Evolutionary conservation across 2,329 filamentous ascomycete species (phyloP).

Genomic region (Cercospora janseana): DNA sequence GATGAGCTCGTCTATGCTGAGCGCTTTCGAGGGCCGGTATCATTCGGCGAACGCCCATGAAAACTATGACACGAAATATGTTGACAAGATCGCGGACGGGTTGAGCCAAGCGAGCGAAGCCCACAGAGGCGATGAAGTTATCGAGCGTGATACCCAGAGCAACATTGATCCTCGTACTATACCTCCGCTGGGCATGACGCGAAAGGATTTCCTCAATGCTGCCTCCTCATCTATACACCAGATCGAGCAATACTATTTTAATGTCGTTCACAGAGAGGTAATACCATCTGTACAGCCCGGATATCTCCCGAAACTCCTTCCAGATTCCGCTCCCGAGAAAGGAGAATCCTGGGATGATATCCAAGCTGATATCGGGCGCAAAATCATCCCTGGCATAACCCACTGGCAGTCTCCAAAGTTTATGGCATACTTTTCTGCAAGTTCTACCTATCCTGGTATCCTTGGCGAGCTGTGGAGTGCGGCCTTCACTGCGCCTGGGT

Average conservation of each 20-base stretch:
- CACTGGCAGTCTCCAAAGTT: slow-evolving; percentile 95
- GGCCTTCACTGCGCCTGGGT: slow-evolving; percentile 83
- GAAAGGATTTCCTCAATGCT: slow-evolving; percentile 71
- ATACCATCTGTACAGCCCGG: slow-evolving; percentile 77
- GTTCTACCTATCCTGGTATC: slow-evolving; percentile 77
- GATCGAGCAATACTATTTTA: slow-evolving; percentile 82
- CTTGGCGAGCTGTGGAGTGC: slow-evolving; percentile 90
- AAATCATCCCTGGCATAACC: slow-evolving; percentile 88
- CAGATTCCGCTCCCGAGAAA: slow-evolving; percentile 60
- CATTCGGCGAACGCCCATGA: too few relatives aligned
- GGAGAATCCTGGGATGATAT: slow-evolving; percentile 76
- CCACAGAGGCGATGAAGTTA: too few relatives aligned
- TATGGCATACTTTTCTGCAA: slow-evolving; percentile 91
- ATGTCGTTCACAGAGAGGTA: slow-evolving; percentile 66
- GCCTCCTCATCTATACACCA: slow-evolving; percentile 78
- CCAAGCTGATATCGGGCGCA: slow-evolving; percentile 75
- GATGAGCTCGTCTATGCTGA: too few relatives aligned
- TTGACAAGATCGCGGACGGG: too few relatives aligned
- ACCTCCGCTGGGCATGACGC: slow-evolving; percentile 63
- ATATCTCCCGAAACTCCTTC: slow-evolving; percentile 79
- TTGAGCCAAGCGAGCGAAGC: too few relatives aligned
- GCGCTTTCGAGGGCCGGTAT: too few relatives aligned
- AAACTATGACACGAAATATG: too few relatives aligned
- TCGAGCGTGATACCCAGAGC: slow-evolving; percentile 11
- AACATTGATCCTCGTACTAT: slow-evolving; percentile 31